Base-by-base conservation (phyloP, 192 early-diverging fungal genomes). In the Podila epicladia region DNA sequence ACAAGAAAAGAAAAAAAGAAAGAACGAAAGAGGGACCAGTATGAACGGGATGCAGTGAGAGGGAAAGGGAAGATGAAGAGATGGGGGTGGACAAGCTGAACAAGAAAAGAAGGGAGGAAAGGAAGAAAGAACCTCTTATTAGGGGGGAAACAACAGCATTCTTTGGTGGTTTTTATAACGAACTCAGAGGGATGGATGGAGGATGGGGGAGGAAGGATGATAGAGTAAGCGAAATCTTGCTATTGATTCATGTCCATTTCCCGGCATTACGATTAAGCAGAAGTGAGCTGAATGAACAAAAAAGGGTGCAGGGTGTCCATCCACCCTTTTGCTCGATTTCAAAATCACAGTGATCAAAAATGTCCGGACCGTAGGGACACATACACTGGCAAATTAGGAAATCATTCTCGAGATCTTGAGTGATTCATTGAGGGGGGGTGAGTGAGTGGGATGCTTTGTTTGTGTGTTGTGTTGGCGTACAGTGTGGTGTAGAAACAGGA, bases 31-130 rank as follows among this genome's bases (percentile, higher is more conserved):
- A 22, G 57, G 19, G 17, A 32, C 49, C 26, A 64, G 22, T 24
- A 41, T 8, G 29, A 31, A 53, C 22, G 62, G 66, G 53, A 48
- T 49, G 29, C 13, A 12, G 11, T 17, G 20, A 20, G 24, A 61
- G 8, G 29, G 29, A 3, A 2, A 2, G 29, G 29, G 29, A 29
- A 29, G 37, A 41, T 22, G 7, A 0, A n/a, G 5, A 51, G 28
- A 71, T 17, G 71, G 53, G 31, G n/a, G 37, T 20, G 63, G 20
- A 59, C 38, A n/a, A 26, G n/a, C 38, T 41, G 41, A 11, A 41
- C 49, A 24, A 50, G 32, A 28, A 66, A 45, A 59, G 28, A 58
- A 31, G 22, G 31, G 28, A 49, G 45, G 15, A n/a, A n/a, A 31
- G 32, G 24, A 67, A 19, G 51, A 58, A n/a, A 41, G 41, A 55